A percentile compares a stretch with the other conserved stretches of the same genome.
These are phyloP conservation scores for Parmelia sp. DNA, from an alignment of 495 filamentous ascomycete genomes.

Conservation along the genomic window DNA sequence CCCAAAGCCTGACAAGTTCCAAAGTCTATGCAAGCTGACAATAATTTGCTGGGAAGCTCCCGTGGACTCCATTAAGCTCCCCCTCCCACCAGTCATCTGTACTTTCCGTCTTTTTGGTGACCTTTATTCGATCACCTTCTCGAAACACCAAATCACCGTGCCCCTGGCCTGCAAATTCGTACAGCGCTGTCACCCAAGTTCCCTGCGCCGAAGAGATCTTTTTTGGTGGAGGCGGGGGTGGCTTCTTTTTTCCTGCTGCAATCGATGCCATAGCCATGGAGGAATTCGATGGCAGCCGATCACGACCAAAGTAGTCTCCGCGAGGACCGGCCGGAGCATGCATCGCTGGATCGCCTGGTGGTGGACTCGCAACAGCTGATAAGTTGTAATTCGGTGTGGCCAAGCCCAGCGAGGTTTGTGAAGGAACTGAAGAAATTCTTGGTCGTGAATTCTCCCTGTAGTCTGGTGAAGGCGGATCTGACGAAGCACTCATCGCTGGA, in stretches of 20 bases:
- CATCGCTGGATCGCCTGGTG: constrained; percentile 22
- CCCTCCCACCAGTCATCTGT: constrained; percentile 96
- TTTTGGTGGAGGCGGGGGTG: constrained; percentile 68
- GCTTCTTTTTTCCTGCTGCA: constrained; percentile 50
- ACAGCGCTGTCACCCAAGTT: constrained; percentile 72
- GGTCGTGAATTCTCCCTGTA: constrained; percentile 20
- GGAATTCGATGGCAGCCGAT: constrained; percentile 34
- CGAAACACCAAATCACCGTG: constrained; percentile 71
- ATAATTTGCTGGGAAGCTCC: constrained; percentile 91
- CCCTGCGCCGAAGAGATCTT: constrained; percentile 41
- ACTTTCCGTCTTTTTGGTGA: constrained; percentile 77
- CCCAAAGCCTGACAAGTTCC: not conserved
- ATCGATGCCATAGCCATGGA: constrained; percentile 37
- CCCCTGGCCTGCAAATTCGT: constrained; percentile 67
- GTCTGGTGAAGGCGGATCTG: constrained; percentile 28
- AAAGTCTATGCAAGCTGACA: constrained; percentile 36
- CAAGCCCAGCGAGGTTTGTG: constrained; percentile 26
- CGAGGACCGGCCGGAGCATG: constrained; percentile 33
- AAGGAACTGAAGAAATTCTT: constrained; percentile 25
- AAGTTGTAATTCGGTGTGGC: constrained; percentile 29
- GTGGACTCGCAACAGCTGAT: constrained; percentile 25
- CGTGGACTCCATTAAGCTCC: constrained; percentile 65
- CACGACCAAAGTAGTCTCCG: constrained; percentile 48
- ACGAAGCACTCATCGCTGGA: constrained; percentile 24
- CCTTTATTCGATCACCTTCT: constrained; percentile 78